phyloP scores from a whole-genome alignment of 352 stramenopile genomes.

The Plasmopara halstedii region DNA sequence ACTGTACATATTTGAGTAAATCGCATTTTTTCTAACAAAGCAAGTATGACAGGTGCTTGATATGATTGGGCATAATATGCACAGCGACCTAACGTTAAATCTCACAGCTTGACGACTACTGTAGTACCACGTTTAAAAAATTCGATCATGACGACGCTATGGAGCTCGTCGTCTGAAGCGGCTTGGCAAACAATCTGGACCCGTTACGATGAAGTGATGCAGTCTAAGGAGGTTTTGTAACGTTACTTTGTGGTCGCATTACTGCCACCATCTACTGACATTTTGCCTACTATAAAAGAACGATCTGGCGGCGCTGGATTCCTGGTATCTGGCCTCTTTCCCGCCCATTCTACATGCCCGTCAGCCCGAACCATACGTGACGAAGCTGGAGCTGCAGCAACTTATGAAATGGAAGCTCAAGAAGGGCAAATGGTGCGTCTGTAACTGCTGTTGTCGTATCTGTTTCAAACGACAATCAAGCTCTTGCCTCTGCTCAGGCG shows the following conservation, averaged over 20 bases:
- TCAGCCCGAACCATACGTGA: constrained; percentile 42
- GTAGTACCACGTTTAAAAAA: constrained; percentile 8
- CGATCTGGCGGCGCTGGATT: constrained; percentile 45
- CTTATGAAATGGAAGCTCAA: constrained; percentile 83
- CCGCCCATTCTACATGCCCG: constrained; percentile 33
- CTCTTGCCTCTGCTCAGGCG: constrained; percentile 30
- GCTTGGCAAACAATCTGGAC: constrained; percentile 32
- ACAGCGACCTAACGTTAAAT: constrained; percentile 13
- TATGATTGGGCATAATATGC: constrained; percentile 1
- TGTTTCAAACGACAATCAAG: background rate
- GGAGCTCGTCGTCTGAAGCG: constrained; percentile 13
- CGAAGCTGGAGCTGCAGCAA: constrained; percentile 42
- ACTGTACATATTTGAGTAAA: background rate
- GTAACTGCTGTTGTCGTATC: background rate
- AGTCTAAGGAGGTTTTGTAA: constrained; percentile 25
- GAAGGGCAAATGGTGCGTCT: constrained; percentile 72
- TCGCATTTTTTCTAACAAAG: background rate
- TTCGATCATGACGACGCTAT: constrained; percentile 14
- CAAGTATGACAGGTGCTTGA: background rate
- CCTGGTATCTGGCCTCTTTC: constrained; percentile 43
- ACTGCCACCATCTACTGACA: constrained; percentile 1
- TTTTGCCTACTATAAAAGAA: constrained; percentile 35
- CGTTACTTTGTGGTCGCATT: background rate
- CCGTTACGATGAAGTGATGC: constrained; percentile 35
- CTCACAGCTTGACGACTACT: constrained; percentile 7